Conservation (phyloP, 1,284 basidiomycete genomes). For the Sparassis latifolia region DNA sequence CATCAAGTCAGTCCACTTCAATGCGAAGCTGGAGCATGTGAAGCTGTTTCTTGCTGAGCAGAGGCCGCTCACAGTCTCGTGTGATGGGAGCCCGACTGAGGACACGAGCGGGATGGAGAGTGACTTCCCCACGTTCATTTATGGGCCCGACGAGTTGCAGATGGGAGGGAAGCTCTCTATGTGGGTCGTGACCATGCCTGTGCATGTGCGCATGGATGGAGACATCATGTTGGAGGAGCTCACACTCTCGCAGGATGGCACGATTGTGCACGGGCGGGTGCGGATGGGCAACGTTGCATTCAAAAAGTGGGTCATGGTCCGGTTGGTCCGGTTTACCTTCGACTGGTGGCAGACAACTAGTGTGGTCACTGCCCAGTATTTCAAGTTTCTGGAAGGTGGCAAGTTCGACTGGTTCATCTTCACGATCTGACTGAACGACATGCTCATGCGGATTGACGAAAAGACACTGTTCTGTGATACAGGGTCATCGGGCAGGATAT, state of each 20-base stretch:
- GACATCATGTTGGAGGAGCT: conserved; percentile 51
- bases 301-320: conserved; percentile 81
- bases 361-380: conserved; percentile 81
- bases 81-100: conserved; percentile 84
- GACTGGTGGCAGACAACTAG: conserved; percentile 95
- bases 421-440: conserved; percentile 57
- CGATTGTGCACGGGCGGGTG: conserved; percentile 60
- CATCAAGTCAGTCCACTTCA: conserved; percentile 88
- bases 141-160: conserved; percentile 32
- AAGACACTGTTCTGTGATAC: conserved; percentile 84
- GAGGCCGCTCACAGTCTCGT: conserved; percentile 89
- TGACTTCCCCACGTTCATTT: conserved; percentile 62
- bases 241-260: conserved; percentile 54
- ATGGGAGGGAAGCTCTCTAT: conserved; percentile 41
- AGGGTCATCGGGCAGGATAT: conserved; percentile 64
- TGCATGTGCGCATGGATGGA: conserved; percentile 21
- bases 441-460: conserved; percentile 69
- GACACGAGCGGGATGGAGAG: conserved; percentile 72
- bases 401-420: conserved; percentile 67
- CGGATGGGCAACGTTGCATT: conserved; percentile 84
- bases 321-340: conserved; percentile 92
- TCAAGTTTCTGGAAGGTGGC: conserved; percentile 57
- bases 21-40: conserved; percentile 85
- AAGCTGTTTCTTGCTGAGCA: conserved; percentile 93
- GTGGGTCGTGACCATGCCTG: conserved; percentile 47